A percentile compares a stretch with the other conserved stretches of the same genome.
These are phyloP conservation scores for Silene coronaria DNA, from an alignment of 179 eudicot genomes.

Conservation along the genomic window DNA sequence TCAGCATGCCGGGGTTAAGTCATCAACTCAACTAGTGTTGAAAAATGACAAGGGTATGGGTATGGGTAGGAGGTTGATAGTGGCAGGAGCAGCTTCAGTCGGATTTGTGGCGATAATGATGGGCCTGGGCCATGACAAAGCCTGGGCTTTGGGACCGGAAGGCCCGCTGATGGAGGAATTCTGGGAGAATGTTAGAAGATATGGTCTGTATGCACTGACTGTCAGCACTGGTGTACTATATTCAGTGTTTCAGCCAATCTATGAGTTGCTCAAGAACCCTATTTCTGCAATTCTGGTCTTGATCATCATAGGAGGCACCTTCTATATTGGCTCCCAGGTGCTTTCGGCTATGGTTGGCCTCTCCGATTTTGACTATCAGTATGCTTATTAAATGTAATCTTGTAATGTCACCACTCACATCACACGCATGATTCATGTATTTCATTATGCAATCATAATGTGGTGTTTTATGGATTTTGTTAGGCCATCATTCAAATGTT, in stretches of 20 bases:
- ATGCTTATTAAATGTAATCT: constrained; percentile 36
- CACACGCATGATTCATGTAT: no score
- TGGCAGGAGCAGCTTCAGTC: constrained; percentile 41
- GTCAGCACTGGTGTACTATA: constrained; percentile 76
- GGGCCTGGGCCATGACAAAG: constrained; percentile 48
- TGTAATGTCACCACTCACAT: no score
- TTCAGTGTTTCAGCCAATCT: constrained; percentile 56
- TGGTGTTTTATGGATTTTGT: no score
- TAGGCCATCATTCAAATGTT: no score
- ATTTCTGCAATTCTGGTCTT: constrained; percentile 67
- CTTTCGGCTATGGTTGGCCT: constrained; percentile 86
- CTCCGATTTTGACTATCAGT: constrained; percentile 65
- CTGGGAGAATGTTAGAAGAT: constrained; percentile 97
- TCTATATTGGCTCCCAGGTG: constrained; percentile 67
- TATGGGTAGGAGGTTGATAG: constrained; percentile 1
- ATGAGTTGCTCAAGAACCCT: constrained; percentile 77
- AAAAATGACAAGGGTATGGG: neutral
- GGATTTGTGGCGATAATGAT: constrained; percentile 44
- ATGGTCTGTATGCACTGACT: constrained; percentile 66
- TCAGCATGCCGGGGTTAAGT: no score
- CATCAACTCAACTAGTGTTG: neutral
- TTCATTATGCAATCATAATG: no score
- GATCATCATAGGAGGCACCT: constrained; percentile 53
- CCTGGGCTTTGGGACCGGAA: constrained; percentile 79
- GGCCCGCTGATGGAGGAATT: constrained; percentile 89